Evolutionary conservation across 352 stramenopile genomes (phyloP), one percentile per base, ranked within the genome.

Genomic region (Elongisporangium anandrum): DNA sequence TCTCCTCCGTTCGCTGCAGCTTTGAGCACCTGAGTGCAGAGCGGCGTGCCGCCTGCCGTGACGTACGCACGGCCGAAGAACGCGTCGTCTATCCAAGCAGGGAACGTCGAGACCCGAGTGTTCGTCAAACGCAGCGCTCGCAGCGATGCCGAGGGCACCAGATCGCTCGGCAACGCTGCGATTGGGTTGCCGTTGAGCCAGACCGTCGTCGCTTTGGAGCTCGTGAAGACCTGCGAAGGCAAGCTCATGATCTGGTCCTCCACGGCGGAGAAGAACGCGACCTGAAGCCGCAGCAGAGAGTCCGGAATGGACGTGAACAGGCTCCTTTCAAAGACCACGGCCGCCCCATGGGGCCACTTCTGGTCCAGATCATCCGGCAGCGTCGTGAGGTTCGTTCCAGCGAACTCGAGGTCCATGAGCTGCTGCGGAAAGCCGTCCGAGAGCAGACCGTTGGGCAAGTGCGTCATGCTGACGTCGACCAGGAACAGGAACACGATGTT

Each of bases 301-400:
- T 45, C 10, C 7, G 60, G 57, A 3, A 72, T 26, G 8, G 9
- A 50, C 8, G 50, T 62, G 7, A 69, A 54, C n/a, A 65, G 19
- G 15, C 61, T 72, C 45, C 63, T 50, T 58, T 72, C 64, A 4
- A 75, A 22, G 26, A 69, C 66, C 26, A 75, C 69, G 50, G 60
- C 63, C 9, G 60, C 63, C 10, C 64, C 67, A 45, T 69, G 63
- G 1, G 63, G 49, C 75, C 75, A 88, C 16, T 59, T 62, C 8
- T 55, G 8, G 51, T 81, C 57, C 2, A 88, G 52, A 41, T 84
- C 57, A 1, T 66, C 22, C 0, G 78, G 75, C 7, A 85, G 45
- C 6, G 57, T 5, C 4, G 54, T 54, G 2, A 88, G 54, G 19
- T 79, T 82, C 17, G 61, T 71, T 38, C 60, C 59, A 3, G n/a